Evolutionary conservation across 176 grass and related monocot genomes (phyloP).

Genomic region (Oryza officinalis): DNA sequence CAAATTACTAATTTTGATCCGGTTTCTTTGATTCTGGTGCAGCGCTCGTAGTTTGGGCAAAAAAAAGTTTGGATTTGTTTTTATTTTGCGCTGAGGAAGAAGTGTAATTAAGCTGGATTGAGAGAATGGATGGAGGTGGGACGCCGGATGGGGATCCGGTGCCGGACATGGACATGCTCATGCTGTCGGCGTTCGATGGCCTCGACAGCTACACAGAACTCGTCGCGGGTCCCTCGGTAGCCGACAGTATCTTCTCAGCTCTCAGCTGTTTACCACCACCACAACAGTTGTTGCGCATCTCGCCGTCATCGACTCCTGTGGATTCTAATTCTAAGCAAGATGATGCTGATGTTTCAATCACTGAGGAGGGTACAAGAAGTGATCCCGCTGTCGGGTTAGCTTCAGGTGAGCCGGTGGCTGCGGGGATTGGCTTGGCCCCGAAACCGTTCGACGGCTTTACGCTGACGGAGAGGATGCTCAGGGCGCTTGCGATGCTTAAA

Average conservation of each 20-base stretch:
- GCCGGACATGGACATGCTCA: slow-evolving; percentile 37
- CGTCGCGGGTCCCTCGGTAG: slow-evolving; percentile 9
- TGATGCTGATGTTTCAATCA: slow-evolving; percentile 8
- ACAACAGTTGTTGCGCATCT: slow-evolving; percentile 11
- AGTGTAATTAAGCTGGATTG: not conserved
- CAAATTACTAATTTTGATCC: not conserved
- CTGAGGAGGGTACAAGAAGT: not conserved
- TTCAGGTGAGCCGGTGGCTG: not conserved
- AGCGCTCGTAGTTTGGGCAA: not conserved
- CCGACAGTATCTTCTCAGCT: slow-evolving; percentile 29
- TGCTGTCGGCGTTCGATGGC: slow-evolving; percentile 33
- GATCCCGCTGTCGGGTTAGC: not conserved
- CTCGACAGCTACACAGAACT: slow-evolving; percentile 45
- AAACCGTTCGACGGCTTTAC: slow-evolving; percentile 28
- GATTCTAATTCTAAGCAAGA: not conserved
- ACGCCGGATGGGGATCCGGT: not conserved
- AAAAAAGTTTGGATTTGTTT: not conserved
- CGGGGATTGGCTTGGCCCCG: not conserved
- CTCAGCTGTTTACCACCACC: not conserved
- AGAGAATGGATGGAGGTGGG: not conserved
- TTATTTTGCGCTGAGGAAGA: not conserved
- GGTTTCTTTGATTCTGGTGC: not conserved
- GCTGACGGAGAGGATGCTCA: slow-evolving; percentile 60
- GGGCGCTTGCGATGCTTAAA: slow-evolving; percentile 53
- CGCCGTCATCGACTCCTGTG: slow-evolving; percentile 9